Base-by-base conservation (phyloP, 2,329 filamentous ascomycete species). In the Dichotomopilus funicola region DNA sequence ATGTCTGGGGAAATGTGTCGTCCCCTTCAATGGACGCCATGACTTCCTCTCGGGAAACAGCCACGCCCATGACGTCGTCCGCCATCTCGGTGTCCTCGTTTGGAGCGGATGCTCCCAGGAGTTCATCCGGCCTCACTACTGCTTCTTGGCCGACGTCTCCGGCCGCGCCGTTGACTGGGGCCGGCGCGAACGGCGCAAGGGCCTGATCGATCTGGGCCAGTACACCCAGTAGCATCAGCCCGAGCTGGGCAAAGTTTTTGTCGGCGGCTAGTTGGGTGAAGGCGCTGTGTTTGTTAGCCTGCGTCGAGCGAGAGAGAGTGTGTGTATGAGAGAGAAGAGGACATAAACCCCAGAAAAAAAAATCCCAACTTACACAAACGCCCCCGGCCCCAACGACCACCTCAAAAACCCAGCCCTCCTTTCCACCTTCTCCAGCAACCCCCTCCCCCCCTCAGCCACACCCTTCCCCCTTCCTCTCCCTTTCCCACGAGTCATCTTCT, bases 261-360 rank as follows among this genome's bases (percentile, higher is more conserved):
- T 91, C 87, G 13, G 85, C 84, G 3, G 86, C 73, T 43, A 92
- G 72, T 59, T 85, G 85, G 1, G 84, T 83, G 67, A 92, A 91
- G 1, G 81, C 73, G 5, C 80, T 84, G 44, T 40, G 19, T 27
- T 3, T 27, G 19, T 27, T 27, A 27, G n/a, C n/a, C n/a, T n/a
- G n/a, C n/a, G n/a, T n/a, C n/a, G n/a, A n/a, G n/a, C n/a, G n/a
- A n/a, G n/a, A n/a, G n/a, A n/a, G n/a, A n/a, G n/a, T n/a, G n/a
- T n/a, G n/a, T n/a, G n/a, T n/a, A n/a, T n/a, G n/a, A n/a, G n/a
- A n/a, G n/a, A n/a, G n/a, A n/a, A n/a, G n/a, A n/a, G n/a, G n/a
- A n/a, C n/a, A n/a, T n/a, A n/a, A n/a, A n/a, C n/a, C n/a, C n/a
- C n/a, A n/a, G n/a, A n/a, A n/a, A n/a, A n/a, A n/a, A 80, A 42